Evolutionary conservation across 257 asterid species (phyloP).

Genomic region (Catharanthus roseus): DNA sequence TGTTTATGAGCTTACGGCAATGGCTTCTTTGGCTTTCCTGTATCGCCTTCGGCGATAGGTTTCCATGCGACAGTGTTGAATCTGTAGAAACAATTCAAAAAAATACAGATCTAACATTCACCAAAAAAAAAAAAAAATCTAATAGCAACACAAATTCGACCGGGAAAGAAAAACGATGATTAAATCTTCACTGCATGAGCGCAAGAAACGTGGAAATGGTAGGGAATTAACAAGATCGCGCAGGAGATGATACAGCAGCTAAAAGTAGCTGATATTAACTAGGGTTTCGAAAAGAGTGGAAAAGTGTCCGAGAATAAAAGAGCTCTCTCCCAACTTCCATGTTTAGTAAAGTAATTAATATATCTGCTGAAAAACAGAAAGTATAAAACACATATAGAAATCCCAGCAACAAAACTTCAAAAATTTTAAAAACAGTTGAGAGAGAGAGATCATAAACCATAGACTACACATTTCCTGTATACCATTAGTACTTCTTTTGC

Average conservation of each 20-base stretch:
- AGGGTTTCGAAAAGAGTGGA: constrained; percentile 38
- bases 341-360: constrained; percentile 26
- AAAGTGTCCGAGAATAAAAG: constrained; percentile 10
- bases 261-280: constrained; percentile 6
- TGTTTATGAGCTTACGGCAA: constrained; percentile 23
- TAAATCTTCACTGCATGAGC: not conserved
- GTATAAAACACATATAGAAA: constrained; percentile 21
- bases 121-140: no score
- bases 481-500: not conserved
- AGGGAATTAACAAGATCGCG: not conserved
- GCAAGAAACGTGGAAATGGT: not conserved
- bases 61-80: constrained; percentile 32
- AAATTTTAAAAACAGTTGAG: not conserved
- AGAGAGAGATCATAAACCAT: not conserved
- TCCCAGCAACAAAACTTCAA: constrained; percentile 18
- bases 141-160: not conserved
- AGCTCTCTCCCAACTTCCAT: constrained; percentile 19
- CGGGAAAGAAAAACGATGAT: not conserved
- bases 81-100: constrained; percentile 20
- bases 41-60: constrained; percentile 65
- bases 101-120: no score
- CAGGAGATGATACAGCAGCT: not conserved
- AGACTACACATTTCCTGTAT: not conserved
- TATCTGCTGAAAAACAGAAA: constrained; percentile 30
- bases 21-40: constrained; percentile 35